These are phyloP conservation scores for Linum lewisii DNA, from an alignment of 345 rosid species.

Conservation along the genomic window DNA sequence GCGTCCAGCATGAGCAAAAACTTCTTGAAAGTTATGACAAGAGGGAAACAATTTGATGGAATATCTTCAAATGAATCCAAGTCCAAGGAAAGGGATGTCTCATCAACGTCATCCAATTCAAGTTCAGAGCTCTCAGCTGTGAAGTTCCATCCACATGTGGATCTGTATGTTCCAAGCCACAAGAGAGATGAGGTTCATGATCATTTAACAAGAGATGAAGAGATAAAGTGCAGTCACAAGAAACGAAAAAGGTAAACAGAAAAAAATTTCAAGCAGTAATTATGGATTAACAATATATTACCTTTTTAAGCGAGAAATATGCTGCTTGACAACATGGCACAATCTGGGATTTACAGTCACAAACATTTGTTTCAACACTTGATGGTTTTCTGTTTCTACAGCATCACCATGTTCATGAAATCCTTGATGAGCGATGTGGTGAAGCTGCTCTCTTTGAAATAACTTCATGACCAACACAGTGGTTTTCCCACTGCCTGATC, in stretches of 20 bases:
- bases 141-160: background rate
- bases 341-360: constrained; percentile 11
- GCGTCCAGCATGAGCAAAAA: constrained; percentile 1
- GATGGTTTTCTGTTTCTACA: background rate
- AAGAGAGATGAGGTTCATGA: background rate
- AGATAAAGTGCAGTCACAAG: no score
- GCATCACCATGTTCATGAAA: background rate
- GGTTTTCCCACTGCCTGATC: constrained; percentile 11
- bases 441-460: constrained; percentile 6
- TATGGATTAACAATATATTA: background rate
- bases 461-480: constrained; percentile 4
- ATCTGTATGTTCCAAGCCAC: background rate
- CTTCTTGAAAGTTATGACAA: background rate
- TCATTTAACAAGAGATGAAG: no score
- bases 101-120: background rate
- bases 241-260: no score
- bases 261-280: background rate
- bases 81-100: background rate
- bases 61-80: background rate
- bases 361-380: constrained; percentile 4
- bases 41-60: background rate
- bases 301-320: constrained; percentile 8
- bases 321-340: background rate
- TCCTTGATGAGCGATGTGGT: background rate
- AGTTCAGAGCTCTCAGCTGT: background rate